Percentiles rank a stretch among this genome's conserved stretches.
Conservation (phyloP, 2,329 filamentous ascomycete species). For the Leptosphaerulina australis region DNA sequence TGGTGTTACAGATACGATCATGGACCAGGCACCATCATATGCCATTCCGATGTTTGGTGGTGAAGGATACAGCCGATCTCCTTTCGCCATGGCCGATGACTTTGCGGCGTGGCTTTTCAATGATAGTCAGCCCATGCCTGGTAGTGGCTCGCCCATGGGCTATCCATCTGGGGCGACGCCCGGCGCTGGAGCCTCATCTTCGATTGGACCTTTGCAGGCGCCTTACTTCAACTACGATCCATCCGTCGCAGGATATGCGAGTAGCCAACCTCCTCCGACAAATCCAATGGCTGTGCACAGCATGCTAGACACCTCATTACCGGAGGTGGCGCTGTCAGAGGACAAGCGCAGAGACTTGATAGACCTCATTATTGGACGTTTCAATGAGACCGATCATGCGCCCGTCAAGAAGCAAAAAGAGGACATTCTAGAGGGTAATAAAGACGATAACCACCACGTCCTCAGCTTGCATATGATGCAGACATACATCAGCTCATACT, state of each 20-base stretch:
- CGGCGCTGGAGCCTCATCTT: conserved; percentile 48
- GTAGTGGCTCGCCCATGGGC: conserved; percentile 47
- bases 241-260: conserved; percentile 55
- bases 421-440: conserved; percentile 77
- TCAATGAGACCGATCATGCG: conserved; percentile 79
- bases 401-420: conserved; percentile 77
- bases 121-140: conserved; percentile 59
- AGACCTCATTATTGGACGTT: conserved; percentile 78
- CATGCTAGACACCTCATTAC: conserved; percentile 77
- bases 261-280: conserved; percentile 62
- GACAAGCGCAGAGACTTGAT: conserved; percentile 85
- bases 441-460: conserved; percentile 65
- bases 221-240: conserved; percentile 59
- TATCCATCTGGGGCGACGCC: conserved; percentile 42
- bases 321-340: conserved; percentile 81
- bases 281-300: conserved; percentile 91
- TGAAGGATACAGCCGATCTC: conserved; percentile 83
- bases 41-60: conserved; percentile 87
- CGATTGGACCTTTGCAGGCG: conserved; percentile 54
- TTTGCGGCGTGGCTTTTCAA: conserved; percentile 87
- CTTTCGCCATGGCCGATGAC: conserved; percentile 85
- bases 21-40: conserved; percentile 58
- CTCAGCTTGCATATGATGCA: conserved; percentile 95
- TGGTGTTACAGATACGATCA: conserved; percentile 46
- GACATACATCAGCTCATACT: conserved; percentile 85